Evolutionary conservation across 352 stramenopile genomes (phyloP), one percentile per base, ranked within the genome.

Genomic region (Phytophthora citrophthora): DNA sequence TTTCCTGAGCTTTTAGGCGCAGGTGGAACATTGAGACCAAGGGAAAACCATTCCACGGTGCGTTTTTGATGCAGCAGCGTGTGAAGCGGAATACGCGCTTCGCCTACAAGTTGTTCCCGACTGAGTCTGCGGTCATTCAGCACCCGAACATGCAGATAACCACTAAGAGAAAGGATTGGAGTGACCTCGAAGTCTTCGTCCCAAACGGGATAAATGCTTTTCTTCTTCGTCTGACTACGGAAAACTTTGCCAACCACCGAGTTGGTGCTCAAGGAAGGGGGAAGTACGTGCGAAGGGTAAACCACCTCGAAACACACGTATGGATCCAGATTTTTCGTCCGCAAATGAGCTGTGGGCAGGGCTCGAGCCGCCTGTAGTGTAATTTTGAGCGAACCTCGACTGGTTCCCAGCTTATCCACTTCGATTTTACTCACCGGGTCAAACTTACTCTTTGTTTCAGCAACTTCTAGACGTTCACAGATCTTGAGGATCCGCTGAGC

Each of bases 191-290:
- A 94, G 9, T 86, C 77, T 64, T 94, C 83, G 5, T 94, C 80
- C 86, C 86, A 94, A 2, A 91, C 67, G 1, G 86, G 86, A 63
- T 89, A 94, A 64, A 92, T 68, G 39, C 68, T 92, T 60, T 88
- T 84, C 69, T 88, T 88, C 49, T 85, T 77, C 10, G 83, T 94
- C 16, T 72, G 72, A 18, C 80, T 94, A 20, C 83, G 86, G 15
- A 87, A 72, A 10, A 47, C 60, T 31, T 60, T 64, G n/a, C 26
- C 68, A 1, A 32, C 23, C 2, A 54, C 40, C 7, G 58, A 36
- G 26, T 75, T 44, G 5, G 15, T 24, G 6, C 38, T 70, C 16
- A 18, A 27, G 16, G 41, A 39, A n/a, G 40, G 40, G 16, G 66
- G 43, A 31, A 73, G 8, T 34, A 39, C 68, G 27, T 69, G 79